phyloP scores from a whole-genome alignment of 2,329 filamentous ascomycete genomes.

The Epichloe gansuensis region DNA sequence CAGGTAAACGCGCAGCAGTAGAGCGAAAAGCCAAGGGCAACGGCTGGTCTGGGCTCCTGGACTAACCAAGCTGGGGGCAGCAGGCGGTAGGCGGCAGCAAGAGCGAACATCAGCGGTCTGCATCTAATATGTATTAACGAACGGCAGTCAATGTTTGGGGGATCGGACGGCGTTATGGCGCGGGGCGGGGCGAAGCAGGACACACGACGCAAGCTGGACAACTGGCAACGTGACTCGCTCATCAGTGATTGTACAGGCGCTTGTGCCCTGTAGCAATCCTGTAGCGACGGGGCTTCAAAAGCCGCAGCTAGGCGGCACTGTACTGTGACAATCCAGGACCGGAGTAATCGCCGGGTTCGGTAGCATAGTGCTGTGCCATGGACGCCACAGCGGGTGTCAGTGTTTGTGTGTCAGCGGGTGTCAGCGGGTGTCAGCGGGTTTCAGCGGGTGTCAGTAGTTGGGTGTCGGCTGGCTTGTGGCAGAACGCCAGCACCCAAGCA shows the following conservation, averaged over 20 bases:
- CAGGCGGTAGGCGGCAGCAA: neutral
- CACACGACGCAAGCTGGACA: too few species aligned
- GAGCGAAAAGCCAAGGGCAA: slow-evolving; percentile 7
- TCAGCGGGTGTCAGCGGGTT: neutral
- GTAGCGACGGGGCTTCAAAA: too few species aligned
- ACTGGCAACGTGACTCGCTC: neutral
- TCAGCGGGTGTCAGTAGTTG: neutral
- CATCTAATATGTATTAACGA: neutral
- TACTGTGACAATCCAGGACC: too few species aligned
- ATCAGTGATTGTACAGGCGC: neutral
- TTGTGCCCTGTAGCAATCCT: too few species aligned
- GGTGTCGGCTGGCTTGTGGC: neutral
- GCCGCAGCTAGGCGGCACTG: too few species aligned
- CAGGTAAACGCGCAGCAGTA: neutral
- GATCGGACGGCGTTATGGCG: neutral
- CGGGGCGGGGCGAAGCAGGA: neutral
- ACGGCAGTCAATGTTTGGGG: neutral
- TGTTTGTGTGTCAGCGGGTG: neutral
- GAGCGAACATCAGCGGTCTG: neutral
- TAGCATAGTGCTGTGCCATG: neutral
- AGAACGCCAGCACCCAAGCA: too few species aligned
- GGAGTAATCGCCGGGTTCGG: too few species aligned
- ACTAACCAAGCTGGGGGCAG: slow-evolving; percentile 5
- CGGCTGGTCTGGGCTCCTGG: slow-evolving; percentile 6
- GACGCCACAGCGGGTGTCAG: neutral